A percentile compares a stretch with the other conserved stretches of the same genome.
Conservation (phyloP, 2,329 filamentous ascomycete genomes). For the Fusarium nurragi region DNA sequence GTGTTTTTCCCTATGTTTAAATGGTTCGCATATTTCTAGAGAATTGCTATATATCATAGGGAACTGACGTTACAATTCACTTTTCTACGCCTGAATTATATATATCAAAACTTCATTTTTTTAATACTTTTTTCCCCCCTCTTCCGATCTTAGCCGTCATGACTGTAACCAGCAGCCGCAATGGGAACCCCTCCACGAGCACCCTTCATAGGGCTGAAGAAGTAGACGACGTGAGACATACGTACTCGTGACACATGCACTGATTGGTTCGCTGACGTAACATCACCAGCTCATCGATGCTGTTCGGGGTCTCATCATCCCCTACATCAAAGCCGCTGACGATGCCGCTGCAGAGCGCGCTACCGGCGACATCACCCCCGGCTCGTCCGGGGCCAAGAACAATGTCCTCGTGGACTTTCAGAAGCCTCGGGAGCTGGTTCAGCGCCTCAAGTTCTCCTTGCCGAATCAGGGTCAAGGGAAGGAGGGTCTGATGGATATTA, state of each 20-base stretch:
- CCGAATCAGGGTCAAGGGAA: constrained; percentile 70
- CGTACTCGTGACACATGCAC: not conserved
- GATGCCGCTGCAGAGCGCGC: constrained; percentile 63
- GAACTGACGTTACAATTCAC: not conserved
- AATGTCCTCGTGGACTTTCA: constrained; percentile 72
- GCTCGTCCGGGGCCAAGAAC: constrained; percentile 51
- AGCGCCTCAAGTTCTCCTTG: constrained; percentile 67
- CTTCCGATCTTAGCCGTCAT: constrained; percentile 34
- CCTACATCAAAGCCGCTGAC: constrained; percentile 77
- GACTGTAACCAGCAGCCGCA: constrained; percentile 41
- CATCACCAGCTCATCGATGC: constrained; percentile 69
- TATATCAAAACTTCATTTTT: not conserved
- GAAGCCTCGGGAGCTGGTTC: constrained; percentile 65
- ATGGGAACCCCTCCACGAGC: constrained; percentile 35
- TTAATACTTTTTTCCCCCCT: not conserved
- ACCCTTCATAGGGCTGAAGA: constrained; percentile 48
- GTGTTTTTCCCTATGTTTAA: not conserved
- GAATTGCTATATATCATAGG: not conserved
- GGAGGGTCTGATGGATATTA: constrained; percentile 76
- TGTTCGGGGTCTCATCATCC: constrained; percentile 73
- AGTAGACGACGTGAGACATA: constrained; percentile 45
- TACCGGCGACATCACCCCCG: constrained; percentile 59
- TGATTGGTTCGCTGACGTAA: constrained; percentile 38
- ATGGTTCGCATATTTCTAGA: not conserved
- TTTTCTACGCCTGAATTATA: not conserved